These are phyloP conservation scores for Petrea volubilis DNA, from an alignment of 257 asterid genomes.

Conservation along the genomic window DNA sequence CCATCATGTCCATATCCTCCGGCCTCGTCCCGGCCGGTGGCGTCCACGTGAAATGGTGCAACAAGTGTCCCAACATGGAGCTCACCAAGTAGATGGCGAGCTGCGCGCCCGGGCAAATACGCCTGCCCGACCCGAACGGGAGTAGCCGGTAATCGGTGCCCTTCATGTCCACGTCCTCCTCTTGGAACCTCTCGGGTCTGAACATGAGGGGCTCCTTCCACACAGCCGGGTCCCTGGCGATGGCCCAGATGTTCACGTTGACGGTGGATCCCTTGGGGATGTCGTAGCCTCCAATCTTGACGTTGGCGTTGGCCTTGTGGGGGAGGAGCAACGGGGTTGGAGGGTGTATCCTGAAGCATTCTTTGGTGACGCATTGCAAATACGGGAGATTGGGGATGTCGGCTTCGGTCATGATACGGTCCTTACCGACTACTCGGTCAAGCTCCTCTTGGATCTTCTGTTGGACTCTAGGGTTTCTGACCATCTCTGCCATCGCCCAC, in stretches of 20 bases:
- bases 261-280: constrained; percentile 75
- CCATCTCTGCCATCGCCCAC: constrained; percentile 84
- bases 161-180: constrained; percentile 81
- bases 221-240: constrained; percentile 66
- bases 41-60: constrained; percentile 67
- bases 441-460: constrained; percentile 78
- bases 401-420: constrained; percentile 58
- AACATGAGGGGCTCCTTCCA: constrained; percentile 75
- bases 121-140: constrained; percentile 84
- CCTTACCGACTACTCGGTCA: constrained; percentile 59
- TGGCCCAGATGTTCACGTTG: constrained; percentile 81
- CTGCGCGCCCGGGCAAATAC: constrained; percentile 81
- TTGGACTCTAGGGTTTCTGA: constrained; percentile 81
- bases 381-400: constrained; percentile 67
- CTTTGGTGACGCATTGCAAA: constrained; percentile 65
- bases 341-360: constrained; percentile 73
- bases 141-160: constrained; percentile 75
- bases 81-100: constrained; percentile 62
- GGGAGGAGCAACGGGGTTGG: constrained; percentile 90
- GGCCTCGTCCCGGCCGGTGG: constrained; percentile 54
- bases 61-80: constrained; percentile 71
- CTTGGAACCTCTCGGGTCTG: constrained; percentile 79
- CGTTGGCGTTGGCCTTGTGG: constrained; percentile 61
- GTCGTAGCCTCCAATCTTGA: constrained; percentile 75
- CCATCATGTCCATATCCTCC: constrained; percentile 77